Conservation (phyloP, 2,329 filamentous ascomycete genomes). For the Periconia sp. region DNA sequence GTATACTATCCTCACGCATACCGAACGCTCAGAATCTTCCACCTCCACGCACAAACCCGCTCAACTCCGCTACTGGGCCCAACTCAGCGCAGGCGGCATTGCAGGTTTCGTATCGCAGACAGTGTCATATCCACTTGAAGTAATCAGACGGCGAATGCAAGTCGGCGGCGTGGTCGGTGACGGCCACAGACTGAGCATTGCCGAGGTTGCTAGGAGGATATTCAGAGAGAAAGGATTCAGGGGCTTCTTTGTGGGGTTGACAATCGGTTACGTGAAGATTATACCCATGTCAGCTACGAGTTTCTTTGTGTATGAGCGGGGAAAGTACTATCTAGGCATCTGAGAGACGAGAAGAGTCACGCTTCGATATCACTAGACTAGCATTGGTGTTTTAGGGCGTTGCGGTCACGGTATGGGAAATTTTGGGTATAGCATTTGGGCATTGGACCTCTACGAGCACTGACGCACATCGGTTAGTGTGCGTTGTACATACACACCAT, state of each 20-base stretch:
- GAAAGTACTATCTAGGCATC: conserved; percentile 63
- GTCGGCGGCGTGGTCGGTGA: conserved; percentile 94
- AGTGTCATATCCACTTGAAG: conserved; percentile 89
- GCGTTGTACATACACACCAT: no score
- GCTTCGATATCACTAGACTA: neutral
- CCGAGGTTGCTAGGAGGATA: conserved; percentile 79
- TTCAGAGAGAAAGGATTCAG: conserved; percentile 74
- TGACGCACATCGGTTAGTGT: conserved; percentile 1
- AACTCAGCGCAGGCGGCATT: conserved; percentile 81
- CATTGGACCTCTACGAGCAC: neutral
- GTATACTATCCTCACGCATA: conserved; percentile 76
- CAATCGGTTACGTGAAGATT: conserved; percentile 94
- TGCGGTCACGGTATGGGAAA: no score
- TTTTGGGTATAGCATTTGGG: neutral
- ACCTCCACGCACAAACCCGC: conserved; percentile 63
- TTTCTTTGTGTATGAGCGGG: conserved; percentile 71
- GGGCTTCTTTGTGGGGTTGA: conserved; percentile 91
- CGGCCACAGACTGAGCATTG: conserved; percentile 76
- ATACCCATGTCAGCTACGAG: conserved; percentile 83
- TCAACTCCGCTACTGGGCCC: conserved; percentile 82
- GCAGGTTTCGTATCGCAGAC: conserved; percentile 92
- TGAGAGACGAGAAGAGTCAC: no score
- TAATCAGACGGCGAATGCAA: conserved; percentile 92
- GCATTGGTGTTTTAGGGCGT: conserved; percentile 10
- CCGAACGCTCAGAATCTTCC: conserved; percentile 45